phyloP scores from a whole-genome alignment of 1,284 basidiomycete species.

The Phlebopus sp. region DNA sequence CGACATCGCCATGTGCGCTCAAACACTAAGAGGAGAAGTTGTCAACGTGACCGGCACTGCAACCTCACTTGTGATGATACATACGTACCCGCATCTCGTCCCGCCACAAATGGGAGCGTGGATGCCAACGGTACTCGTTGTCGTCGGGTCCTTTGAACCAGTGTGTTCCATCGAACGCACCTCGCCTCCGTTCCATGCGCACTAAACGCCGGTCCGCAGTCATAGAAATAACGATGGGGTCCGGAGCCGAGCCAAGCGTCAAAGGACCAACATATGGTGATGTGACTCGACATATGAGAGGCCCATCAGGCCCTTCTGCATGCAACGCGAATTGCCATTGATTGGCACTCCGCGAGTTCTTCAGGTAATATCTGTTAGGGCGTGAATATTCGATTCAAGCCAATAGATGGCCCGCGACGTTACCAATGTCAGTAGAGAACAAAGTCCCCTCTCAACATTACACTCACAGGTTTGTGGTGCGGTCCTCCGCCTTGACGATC shows the following conservation, averaged over 20 bases:
- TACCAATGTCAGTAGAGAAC: no score
- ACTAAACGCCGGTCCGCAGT: conserved; percentile 8
- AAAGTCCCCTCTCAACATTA: neutral
- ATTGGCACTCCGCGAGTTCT: conserved; percentile 12
- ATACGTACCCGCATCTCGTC: conserved; percentile 23
- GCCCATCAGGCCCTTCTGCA: conserved; percentile 17
- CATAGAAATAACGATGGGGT: conserved; percentile 21
- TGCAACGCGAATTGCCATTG: conserved; percentile 26
- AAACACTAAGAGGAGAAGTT: conserved; percentile 21
- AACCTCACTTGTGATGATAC: neutral
- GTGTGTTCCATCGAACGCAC: conserved; percentile 9
- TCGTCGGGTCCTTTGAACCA: conserved; percentile 26
- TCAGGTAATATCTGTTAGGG: conserved; percentile 25
- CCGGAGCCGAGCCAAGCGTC: conserved; percentile 5
- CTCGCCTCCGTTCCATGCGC: conserved; percentile 12
- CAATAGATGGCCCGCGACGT: neutral
- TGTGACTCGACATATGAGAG: conserved; percentile 22
- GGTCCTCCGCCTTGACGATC: conserved; percentile 25
- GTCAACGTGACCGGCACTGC: neutral
- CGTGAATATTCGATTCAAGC: neutral
- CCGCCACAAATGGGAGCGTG: conserved; percentile 10
- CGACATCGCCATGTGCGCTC: conserved; percentile 18
- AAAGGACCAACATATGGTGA: conserved; percentile 31
- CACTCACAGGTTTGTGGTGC: conserved; percentile 23
- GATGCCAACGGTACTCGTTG: conserved; percentile 24